Evolutionary conservation across 2,329 filamentous ascomycete genomes (phyloP), one percentile per base, ranked within the genome.

Genomic region (Cryphonectria carpinicola): DNA sequence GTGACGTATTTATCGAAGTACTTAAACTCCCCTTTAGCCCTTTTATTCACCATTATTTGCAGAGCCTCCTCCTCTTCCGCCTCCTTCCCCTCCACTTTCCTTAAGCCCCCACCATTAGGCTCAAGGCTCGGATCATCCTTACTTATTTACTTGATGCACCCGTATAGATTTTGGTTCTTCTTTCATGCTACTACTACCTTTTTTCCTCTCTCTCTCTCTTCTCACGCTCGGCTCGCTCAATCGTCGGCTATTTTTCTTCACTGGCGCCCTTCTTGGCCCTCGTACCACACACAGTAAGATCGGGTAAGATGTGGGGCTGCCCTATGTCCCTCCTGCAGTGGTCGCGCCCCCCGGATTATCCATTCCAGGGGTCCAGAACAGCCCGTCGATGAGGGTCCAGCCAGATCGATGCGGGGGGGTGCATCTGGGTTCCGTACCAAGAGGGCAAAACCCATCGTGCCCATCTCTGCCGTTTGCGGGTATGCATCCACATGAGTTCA

Each of bases 241-340:
- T 43, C 63, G 25, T 69, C 68, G 68, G 68, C 68, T 43, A 19
- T 62, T 70, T 66, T 25, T 25, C 46, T 41, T 54, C 63, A 32
- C 58, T 39, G 35, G 17, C 17, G 65, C 63, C 25, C 35, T 54
- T n/a, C 52, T 17, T 11, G 13, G 37, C 35, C 28, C 28, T 37
- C 14, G 56, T 28, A 35, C 11, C 28, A 39, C 37, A 39, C 37
- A 8, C 37, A 8, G 43, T 22, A 39, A 39, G 14, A 4, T 56
- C 22, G 52, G 52, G 43, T 19, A 7, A 6, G 43, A 5, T 22
- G 43, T 49, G 43, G 43, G 43, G 43, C 43, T n/a, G 52, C 52
- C 8, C 11, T 28, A 7, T 14, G n/a, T 54, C 49, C n/a, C 49
- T 22, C 49, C n/a, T 49, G 4, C 19, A 13, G 37, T 22, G 6